A percentile compares a stretch with the other conserved stretches of the same genome.
phyloP scores from a whole-genome alignment of 2,329 filamentous ascomycete species.

The Graphilbum ipis-grandicollis region DNA sequence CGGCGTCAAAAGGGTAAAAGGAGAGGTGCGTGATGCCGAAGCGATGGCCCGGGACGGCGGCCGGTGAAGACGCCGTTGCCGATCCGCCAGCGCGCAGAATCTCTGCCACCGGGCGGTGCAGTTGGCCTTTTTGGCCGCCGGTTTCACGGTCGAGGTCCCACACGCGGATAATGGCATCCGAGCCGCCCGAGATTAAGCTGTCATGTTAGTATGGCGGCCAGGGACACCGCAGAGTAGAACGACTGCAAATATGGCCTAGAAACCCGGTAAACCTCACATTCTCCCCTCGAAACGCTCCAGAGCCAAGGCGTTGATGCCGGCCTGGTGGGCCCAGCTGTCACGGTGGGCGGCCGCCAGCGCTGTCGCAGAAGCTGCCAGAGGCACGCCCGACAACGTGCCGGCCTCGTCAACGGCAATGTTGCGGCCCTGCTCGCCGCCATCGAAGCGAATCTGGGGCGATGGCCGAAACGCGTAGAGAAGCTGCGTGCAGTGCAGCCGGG shows the following conservation, averaged over 20 bases:
- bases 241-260: too few relatives aligned
- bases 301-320: constrained; percentile 63
- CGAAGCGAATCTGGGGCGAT: constrained; percentile 51
- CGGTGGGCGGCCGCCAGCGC: neutral
- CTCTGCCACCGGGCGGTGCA: constrained; percentile 35
- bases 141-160: constrained; percentile 63
- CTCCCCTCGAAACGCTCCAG: constrained; percentile 70
- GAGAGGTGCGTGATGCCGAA: constrained; percentile 60
- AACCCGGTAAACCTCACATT: constrained; percentile 41
- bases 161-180: constrained; percentile 66
- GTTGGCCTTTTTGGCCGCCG: constrained; percentile 20
- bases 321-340: constrained; percentile 47
- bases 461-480: constrained; percentile 54
- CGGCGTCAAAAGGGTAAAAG: constrained; percentile 64
- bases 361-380: neutral
- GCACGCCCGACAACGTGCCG: neutral
- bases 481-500: constrained; percentile 44
- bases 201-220: neutral
- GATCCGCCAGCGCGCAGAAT: constrained; percentile 25
- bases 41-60: constrained; percentile 26
- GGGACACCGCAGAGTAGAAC: too few relatives aligned
- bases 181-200: constrained; percentile 69
- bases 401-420: constrained; percentile 12
- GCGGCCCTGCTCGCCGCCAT: constrained; percentile 33
- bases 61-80: neutral